phyloP scores from a whole-genome alignment of 2,329 filamentous ascomycete species.

The Monosporascus sp. region DNA sequence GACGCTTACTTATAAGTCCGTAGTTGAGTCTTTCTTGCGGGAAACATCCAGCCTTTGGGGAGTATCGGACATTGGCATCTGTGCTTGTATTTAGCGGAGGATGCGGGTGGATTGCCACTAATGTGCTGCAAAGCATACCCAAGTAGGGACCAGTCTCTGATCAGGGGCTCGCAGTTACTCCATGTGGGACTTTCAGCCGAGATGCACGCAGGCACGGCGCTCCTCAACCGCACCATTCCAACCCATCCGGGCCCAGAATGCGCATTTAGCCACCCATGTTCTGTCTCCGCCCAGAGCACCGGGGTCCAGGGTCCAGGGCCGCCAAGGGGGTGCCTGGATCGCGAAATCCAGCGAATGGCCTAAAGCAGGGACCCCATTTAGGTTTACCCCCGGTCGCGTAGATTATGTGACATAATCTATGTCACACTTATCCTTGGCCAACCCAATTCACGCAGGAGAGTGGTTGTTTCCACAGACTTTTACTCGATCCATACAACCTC shows the following conservation, averaged over 20 bases:
- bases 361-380: not conserved
- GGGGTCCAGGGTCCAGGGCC: too few species aligned
- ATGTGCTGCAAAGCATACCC: too few species aligned
- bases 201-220: not conserved
- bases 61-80: not conserved
- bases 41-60: not conserved
- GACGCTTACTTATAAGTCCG: too few species aligned
- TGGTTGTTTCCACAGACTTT: not conserved
- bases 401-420: not conserved
- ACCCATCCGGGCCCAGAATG: not conserved
- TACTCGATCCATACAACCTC: not conserved
- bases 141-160: not conserved
- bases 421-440: not conserved
- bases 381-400: not conserved
- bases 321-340: not conserved
- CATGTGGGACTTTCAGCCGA: not conserved
- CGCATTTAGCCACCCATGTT: not conserved
- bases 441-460: not conserved
- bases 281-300: too few species aligned
- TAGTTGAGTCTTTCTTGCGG: too few species aligned
- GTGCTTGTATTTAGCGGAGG: too few species aligned
- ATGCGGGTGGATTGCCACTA: too few species aligned
- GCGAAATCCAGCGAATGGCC: not conserved
- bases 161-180: not conserved
- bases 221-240: not conserved